Evolutionary conservation across 768 basidiomycete genomes (phyloP).

Genomic region (Psilocybe azurescens): DNA sequence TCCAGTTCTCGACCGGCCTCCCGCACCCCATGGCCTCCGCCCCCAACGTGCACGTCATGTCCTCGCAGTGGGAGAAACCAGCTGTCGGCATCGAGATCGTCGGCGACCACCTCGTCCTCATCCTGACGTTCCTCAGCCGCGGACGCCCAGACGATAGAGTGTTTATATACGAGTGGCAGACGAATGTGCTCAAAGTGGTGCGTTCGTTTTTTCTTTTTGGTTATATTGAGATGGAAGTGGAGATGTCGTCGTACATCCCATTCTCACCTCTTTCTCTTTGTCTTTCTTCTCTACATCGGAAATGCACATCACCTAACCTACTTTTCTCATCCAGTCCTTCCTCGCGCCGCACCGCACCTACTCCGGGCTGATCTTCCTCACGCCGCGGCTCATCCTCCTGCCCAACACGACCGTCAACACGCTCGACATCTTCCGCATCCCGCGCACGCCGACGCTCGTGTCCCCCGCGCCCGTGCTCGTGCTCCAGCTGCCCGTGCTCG

Average conservation of each 20-base stretch:
- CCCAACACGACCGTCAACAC: conserved; percentile 34
- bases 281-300: no score
- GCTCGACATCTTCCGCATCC: conserved; percentile 44
- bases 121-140: conserved; percentile 32
- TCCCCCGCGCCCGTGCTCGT: conserved; percentile 24
- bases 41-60: conserved; percentile 34
- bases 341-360: conserved; percentile 31
- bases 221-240: no score
- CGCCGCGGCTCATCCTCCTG: conserved; percentile 36
- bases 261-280: no score
- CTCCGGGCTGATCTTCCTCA: conserved; percentile 37
- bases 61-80: conserved; percentile 29
- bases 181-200: conserved; percentile 40
- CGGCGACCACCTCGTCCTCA: conserved; percentile 46
- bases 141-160: conserved; percentile 32
- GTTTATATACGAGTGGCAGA: conserved; percentile 51
- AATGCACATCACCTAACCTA: no score
- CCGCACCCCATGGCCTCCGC: conserved; percentile 40
- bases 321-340: conserved; percentile 14
- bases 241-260: no score
- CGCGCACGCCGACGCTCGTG: conserved; percentile 18
- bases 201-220: conserved; percentile 12
- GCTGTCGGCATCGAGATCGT: conserved; percentile 50
- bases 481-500: conserved; percentile 37
- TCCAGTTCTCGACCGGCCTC: conserved; percentile 40